Conservation (phyloP, 2,329 filamentous ascomycete genomes). For the Ceratocystis huliohia region DNA sequence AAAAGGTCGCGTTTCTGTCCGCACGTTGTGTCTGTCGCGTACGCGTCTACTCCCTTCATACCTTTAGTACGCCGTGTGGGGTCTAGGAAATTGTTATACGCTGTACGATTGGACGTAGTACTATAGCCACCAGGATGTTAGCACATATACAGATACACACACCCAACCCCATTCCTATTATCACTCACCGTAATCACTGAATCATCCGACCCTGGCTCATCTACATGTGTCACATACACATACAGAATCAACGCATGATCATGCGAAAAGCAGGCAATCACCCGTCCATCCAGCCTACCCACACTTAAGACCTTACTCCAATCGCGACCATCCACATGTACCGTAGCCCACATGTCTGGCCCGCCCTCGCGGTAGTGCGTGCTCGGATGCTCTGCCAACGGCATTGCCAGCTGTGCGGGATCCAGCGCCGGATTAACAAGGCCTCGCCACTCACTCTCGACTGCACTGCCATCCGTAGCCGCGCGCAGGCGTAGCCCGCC, state of each 20-base stretch:
- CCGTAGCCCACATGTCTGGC: conserved; percentile 74
- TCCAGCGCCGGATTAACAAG: conserved; percentile 82
- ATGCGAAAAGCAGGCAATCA: conserved; percentile 82
- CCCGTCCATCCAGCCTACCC: conserved; percentile 72
- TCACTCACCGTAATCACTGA: conserved; percentile 59
- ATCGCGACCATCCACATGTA: conserved; percentile 83
- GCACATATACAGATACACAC: background rate
- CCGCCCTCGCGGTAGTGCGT: conserved; percentile 64
- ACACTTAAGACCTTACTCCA: conserved; percentile 93
- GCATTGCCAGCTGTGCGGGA: conserved; percentile 57
- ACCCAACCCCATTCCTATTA: background rate
- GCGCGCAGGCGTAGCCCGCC: conserved; percentile 71
- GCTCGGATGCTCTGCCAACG: conserved; percentile 67
- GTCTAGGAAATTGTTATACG: background rate
- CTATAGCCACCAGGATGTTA: conserved; percentile 23
- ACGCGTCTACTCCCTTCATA: too few species aligned
- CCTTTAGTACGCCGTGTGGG: background rate
- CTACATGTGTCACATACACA: conserved; percentile 63
- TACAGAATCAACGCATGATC: conserved; percentile 72
- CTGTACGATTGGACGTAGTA: conserved; percentile 36
- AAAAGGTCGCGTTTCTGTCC: too few species aligned
- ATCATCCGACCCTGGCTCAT: conserved; percentile 52
- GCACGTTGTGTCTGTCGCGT: too few species aligned
- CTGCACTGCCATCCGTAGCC: conserved; percentile 69
- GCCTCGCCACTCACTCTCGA: conserved; percentile 73